Conservation (phyloP, 225 moss, liverwort and hornwort species). For the Pleurozium schreberi region DNA sequence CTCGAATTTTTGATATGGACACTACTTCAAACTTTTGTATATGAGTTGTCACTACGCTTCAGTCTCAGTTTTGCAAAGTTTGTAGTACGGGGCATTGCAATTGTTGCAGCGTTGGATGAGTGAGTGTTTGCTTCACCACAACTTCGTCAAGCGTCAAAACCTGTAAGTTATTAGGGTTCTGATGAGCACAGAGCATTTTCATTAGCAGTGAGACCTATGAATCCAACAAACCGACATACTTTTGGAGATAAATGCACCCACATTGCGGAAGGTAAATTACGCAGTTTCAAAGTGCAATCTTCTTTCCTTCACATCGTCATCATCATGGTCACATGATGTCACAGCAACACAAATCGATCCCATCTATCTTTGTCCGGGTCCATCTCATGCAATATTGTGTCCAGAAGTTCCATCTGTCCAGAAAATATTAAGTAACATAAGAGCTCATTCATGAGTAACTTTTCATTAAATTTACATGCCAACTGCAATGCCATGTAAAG, state of each 20-base stretch:
- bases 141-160: no score
- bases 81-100: no score
- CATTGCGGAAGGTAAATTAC: no score
- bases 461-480: neutral
- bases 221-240: neutral
- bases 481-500: neutral
- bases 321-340: no score
- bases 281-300: neutral
- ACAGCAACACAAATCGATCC: no score
- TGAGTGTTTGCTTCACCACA: no score
- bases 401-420: slow-evolving; percentile 51
- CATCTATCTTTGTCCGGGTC: no score
- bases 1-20: neutral
- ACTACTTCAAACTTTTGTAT: neutral
- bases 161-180: no score
- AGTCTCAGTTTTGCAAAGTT: neutral
- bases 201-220: no score
- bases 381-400: slow-evolving; percentile 43
- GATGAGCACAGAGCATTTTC: neutral
- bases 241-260: no score
- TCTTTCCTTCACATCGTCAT: neutral
- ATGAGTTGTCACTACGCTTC: no score
- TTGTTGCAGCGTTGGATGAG: neutral
- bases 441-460: neutral
- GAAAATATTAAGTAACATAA: neutral